Evolutionary conservation across 2,329 filamentous ascomycete genomes (phyloP), one percentile per base, ranked within the genome.

Genomic region (Arthrobotrys iridis): DNA sequence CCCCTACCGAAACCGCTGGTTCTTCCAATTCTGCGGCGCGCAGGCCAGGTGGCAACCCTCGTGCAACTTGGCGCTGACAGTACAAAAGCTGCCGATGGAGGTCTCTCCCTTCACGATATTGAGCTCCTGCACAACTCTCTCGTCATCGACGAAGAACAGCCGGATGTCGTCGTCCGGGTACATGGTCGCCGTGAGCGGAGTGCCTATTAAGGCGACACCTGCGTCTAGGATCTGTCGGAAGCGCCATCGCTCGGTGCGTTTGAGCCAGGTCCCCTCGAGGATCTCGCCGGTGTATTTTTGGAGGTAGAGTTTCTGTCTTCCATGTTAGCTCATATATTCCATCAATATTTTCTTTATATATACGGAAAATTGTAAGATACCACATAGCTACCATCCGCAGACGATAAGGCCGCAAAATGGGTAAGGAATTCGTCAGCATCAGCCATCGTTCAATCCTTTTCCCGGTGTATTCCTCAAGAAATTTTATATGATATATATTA

Each of bases 171-270:
- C 41, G 15, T 62, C 58, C 7, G 46, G 46, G 26, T 33, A 37
- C 41, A 62, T 62, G n/a, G 26, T 37, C 24, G 41, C 58, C 4
- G 58, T 26, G n/a, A 62, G 58, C n/a, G 58, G 58, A 8, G 58
- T 62, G 26, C 26, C 26, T 6, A 48, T 13, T 2, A 33, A 13
- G 6, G 58, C 58, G 2, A 33, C 30, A 1, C 58, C 58, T 1
- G 26, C 26, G 4, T 20, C 24, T 18, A 62, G n/a, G 10, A 62
- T 10, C 13, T 48, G 13, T 8, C 24, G 46, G 41, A 62, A 62
- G 1, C 3, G 4, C 58, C 58, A 62, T 48, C 35, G 24, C 18
- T 37, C 13, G 15, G 24, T 20, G 8, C n/a, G 7, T 13, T 37
- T 62, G 8, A 22, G 7, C 58, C 58, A 62, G 24, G 58, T 62